Evolutionary conservation across 139 green algal species (phyloP), one percentile per base, ranked within the genome.

Genomic region (Yamagishiella unicocca): DNA sequence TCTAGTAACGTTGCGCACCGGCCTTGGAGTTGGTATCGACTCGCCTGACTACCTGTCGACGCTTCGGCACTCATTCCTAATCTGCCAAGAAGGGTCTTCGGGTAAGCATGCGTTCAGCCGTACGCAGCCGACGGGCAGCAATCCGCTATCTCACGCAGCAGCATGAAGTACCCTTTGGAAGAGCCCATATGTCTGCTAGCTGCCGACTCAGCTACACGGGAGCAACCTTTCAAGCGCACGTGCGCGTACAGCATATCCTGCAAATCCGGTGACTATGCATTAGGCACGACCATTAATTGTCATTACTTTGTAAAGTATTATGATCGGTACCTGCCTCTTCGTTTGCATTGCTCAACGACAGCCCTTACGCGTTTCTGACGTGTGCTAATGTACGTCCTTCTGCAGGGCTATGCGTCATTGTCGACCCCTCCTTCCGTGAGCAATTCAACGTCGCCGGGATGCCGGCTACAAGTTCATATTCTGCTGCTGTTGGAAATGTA

Each of bases 51-150:
- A 85, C 29, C 42, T 85, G 0, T 45, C 61, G 31, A 85, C 61
- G 29, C 79, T 85, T 25, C 79, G 79, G n/a, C 79, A 85, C 45
- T 46, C 61, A 2, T 85, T 76, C n/a, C 61, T 85, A 2, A 75
- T 85, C 29, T 45, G 31, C 22, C 79, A 85, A n/a, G 40, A 55
- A 25, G 37, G 40, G 10, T 73, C 79, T 10, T 27, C 79, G n/a
- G 79, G 79, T 85, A 35, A 31, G 79, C 70, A 10, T 55, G 5
- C 33, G 29, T 4, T 8, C 2, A 75, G n/a, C 33, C 29, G 14
- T n/a, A 22, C 22, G 19, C 14, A n/a, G n/a, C 22, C 22, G 14
- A 67, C 22, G n/a, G n/a, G 58, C 22, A 67, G 29, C 58, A 9
- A 35, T 67, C 14, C 58, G 6, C n/a, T 33, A 22, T 27, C 22